phyloP scores from a whole-genome alignment of 192 early-diverging fungal genomes.

The Umbelopsis isabellina region DNA sequence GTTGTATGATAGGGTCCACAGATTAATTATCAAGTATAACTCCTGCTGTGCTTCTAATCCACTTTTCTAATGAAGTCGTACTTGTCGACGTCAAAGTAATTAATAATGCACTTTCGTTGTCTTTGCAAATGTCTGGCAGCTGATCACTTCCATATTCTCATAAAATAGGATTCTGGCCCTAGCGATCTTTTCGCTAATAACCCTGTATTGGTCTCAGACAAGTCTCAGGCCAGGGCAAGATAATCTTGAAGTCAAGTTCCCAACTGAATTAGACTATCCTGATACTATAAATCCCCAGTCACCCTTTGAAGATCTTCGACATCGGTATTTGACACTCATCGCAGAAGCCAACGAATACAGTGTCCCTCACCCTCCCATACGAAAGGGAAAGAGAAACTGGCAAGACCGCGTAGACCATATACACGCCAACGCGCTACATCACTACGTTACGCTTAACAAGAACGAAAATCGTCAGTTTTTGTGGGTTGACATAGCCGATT shows the following conservation, averaged over 20 bases:
- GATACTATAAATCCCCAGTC: slow-evolving; percentile 1
- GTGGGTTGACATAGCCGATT: background rate
- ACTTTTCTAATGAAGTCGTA: slow-evolving; percentile 15
- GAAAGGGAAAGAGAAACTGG: slow-evolving; percentile 4
- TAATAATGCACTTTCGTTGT: background rate
- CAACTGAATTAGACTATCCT: background rate
- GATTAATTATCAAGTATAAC: background rate
- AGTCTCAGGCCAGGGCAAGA: background rate
- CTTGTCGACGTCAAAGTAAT: slow-evolving; percentile 16
- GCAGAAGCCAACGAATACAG: slow-evolving; percentile 16
- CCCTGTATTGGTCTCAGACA: slow-evolving; percentile 11
- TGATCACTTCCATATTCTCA: background rate
- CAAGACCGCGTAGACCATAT: slow-evolving; percentile 15
- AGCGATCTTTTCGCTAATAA: background rate
- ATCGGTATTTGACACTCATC: slow-evolving; percentile 3
- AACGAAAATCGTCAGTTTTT: background rate
- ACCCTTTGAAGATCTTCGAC: slow-evolving; percentile 11
- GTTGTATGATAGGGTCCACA: background rate
- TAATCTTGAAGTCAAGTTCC: background rate
- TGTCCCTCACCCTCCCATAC: slow-evolving; percentile 11
- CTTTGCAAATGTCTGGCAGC: background rate
- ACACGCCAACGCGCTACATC: background rate
- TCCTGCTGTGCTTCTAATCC: background rate
- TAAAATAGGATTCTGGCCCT: background rate
- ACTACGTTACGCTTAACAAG: background rate